A percentile compares a stretch with the other conserved stretches of the same genome.
These are phyloP conservation scores for Orbilia ellipsospora DNA, from an alignment of 2,329 filamentous ascomycete genomes.

Conservation along the genomic window DNA sequence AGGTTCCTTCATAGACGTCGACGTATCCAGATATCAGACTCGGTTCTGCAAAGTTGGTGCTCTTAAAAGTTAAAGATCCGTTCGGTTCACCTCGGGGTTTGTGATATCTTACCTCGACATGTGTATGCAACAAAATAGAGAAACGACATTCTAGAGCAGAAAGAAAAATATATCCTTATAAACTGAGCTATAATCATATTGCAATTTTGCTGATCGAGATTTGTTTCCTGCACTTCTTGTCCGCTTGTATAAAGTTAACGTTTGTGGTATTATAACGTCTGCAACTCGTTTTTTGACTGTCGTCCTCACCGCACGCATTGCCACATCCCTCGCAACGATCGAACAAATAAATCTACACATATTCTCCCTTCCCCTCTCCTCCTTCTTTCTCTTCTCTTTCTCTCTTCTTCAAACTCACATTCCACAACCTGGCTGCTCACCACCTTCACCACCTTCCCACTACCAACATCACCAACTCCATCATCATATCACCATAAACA, in stretches of 20 bases:
- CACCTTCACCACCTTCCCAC: background rate
- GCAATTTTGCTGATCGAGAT: background rate
- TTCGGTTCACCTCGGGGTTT: background rate
- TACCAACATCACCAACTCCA: background rate
- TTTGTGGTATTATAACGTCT: constrained; percentile 19
- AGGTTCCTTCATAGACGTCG: too few relatives aligned
- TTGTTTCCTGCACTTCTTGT: background rate
- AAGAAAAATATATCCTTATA: too few relatives aligned
- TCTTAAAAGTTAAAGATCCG: too few relatives aligned
- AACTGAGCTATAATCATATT: background rate
- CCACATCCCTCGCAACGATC: background rate
- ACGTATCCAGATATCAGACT: too few relatives aligned
- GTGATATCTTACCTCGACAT: background rate
- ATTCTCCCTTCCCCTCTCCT: background rate
- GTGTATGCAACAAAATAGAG: background rate
- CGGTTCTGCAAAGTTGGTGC: too few relatives aligned
- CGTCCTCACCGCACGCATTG: constrained; percentile 1
- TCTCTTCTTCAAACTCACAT: too few relatives aligned
- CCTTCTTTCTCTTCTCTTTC: background rate
- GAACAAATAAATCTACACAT: background rate
- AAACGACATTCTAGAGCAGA: too few relatives aligned
- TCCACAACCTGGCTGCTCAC: too few relatives aligned
- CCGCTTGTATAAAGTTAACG: background rate
- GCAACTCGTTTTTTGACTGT: constrained; percentile 6
- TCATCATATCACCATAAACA: background rate